These are phyloP conservation scores for Elymus sibiricus DNA, from an alignment of 176 grass and related monocot species.

Conservation along the genomic window DNA sequence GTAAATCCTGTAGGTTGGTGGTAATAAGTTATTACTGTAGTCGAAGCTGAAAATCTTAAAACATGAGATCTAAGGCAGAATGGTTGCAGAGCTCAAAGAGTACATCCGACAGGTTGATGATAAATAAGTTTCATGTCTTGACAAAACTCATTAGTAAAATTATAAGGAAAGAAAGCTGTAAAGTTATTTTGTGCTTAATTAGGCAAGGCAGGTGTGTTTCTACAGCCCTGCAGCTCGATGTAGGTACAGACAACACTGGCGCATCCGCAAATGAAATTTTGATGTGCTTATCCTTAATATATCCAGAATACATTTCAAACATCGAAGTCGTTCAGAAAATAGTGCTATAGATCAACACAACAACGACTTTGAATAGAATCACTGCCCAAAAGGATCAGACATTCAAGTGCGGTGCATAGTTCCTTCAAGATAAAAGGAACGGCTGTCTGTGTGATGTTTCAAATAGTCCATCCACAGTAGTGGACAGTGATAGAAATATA, in stretches of 20 bases:
- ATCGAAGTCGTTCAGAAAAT: background rate
- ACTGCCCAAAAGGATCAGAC: background rate
- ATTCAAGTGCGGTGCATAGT: background rate
- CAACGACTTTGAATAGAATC: background rate
- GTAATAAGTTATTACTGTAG: background rate
- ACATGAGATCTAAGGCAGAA: background rate
- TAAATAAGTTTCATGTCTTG: too few species aligned
- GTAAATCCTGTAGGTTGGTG: conserved; percentile 50
- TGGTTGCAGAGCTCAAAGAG: background rate
- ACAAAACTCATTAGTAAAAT: background rate
- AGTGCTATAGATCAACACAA: background rate
- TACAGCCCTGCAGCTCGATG: background rate
- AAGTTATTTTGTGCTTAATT: background rate
- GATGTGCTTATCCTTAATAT: background rate
- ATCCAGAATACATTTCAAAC: background rate
- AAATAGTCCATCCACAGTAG: background rate
- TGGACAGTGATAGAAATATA: background rate
- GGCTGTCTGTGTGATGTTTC: background rate
- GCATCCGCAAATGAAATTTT: background rate
- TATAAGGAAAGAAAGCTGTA: background rate
- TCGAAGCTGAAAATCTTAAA: background rate
- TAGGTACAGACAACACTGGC: background rate
- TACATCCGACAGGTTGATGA: background rate
- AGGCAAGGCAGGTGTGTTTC: background rate
- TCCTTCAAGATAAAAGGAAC: background rate